Base-by-base conservation (phyloP, 345 rosid genomes). In the Pistacia atlantica region DNA sequence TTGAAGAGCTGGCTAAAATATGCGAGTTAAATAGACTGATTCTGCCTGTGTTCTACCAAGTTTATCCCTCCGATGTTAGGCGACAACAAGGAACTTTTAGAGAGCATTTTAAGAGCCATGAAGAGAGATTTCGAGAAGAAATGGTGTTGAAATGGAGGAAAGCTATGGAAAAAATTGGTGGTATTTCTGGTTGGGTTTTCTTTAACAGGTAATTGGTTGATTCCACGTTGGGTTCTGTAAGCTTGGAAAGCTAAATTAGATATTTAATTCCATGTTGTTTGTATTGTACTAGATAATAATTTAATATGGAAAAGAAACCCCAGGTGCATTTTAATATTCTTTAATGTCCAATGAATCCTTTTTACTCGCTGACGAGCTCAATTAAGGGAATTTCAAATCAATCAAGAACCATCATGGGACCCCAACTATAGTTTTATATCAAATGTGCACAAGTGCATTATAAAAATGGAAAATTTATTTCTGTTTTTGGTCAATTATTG, bases 21-120 rank as follows among this genome's bases (percentile, higher is more conserved):
- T 49, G 54, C 54, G 54, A 49, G 54, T 49, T 49, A 1, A 49
- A 49, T 49, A 49, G 54, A 49, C 54, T 83, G 60, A 77, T 87
- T 22, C 59, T 90, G 8, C 93, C 90, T 0, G 86, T 90, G 46
- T 90, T 90, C 67, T 86, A 81, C 28, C 0, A 11, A 12, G 93
- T 90, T 42, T 73, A 90, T 10, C 91, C 90, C 1, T 0, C 54
- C 3, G 13, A 49, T 49, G 54, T 14, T 16, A 84, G 90, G 58
- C 70, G 80, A 37, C 92, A 84, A 55, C 67, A 11, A 20, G 79
- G 79, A 3, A 83, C 84, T 59, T 83, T 90, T 57, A 72, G 37
- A 12, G 2, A 65, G n/a, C 82, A 77, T 58, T 88, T 90, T 71
- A 20, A 60, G 31, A 4, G 11, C 1, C 88, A 79, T 58, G 48